Conservation (phyloP, 805 yeast genomes). For the Yarrowia divulgata region DNA sequence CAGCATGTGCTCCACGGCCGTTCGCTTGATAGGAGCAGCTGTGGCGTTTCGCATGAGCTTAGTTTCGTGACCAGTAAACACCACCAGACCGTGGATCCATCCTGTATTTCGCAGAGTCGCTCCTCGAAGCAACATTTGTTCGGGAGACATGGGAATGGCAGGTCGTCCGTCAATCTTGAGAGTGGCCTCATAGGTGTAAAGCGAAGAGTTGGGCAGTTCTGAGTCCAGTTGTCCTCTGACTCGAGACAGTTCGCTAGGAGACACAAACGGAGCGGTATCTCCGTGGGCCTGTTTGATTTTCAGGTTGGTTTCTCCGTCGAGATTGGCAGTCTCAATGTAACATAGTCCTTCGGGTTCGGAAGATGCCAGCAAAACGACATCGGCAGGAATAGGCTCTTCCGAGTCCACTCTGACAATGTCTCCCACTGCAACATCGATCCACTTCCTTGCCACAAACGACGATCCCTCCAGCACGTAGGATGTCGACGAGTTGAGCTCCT, state of each 20-base stretch:
- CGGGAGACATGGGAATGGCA: constrained; percentile 78
- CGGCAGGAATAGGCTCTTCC: constrained; percentile 95
- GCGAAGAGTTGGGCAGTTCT: constrained; percentile 92
- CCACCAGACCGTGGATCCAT: constrained; percentile 92
- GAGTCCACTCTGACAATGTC: constrained; percentile 84
- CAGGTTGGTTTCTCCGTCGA: constrained; percentile 97
- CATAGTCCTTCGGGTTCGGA: constrained; percentile 99
- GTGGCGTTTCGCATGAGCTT: constrained; percentile 98
- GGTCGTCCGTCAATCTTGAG: constrained; percentile 53
- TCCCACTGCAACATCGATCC: constrained; percentile 92
- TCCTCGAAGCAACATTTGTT: constrained; percentile 90
- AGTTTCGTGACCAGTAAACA: constrained; percentile 98
- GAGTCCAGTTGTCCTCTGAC: constrained; percentile 70
- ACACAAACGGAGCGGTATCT: constrained; percentile 77
- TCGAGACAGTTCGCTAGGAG: constrained; percentile 64
- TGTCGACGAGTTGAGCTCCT: constrained; percentile 81
- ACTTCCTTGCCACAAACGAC: constrained; percentile 67
- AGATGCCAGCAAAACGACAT: constrained; percentile 79
- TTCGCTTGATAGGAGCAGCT: constrained; percentile 95
- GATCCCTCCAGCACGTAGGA: constrained; percentile 66
- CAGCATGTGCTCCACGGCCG: constrained; percentile 95
- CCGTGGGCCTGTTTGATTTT: constrained; percentile 88
- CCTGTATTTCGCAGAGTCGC: constrained; percentile 94
- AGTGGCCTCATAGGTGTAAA: constrained; percentile 95
- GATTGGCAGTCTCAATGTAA: constrained; percentile 94